Conservation (phyloP, 192 early-diverging fungal species). For the Ambispora gerdemannii region DNA sequence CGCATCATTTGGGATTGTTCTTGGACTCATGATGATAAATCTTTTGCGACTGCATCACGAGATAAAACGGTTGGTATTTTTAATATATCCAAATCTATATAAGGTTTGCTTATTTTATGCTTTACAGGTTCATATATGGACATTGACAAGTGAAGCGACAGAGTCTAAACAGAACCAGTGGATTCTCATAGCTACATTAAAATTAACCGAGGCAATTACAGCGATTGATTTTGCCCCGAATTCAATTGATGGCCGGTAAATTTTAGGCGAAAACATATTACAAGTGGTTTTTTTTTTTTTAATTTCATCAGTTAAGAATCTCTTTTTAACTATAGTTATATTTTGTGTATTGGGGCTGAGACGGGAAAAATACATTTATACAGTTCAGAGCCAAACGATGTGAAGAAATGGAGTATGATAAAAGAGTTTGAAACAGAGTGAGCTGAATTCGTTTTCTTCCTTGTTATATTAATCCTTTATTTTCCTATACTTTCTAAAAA, state of each 20-base stretch:
- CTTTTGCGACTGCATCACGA: constrained; percentile 90
- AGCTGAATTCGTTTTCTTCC: constrained; percentile 20
- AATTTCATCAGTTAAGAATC: constrained; percentile 3
- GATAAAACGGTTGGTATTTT: constrained; percentile 75
- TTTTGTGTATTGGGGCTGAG: constrained; percentile 81
- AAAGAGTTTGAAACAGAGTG: constrained; percentile 46
- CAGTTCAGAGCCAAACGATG: constrained; percentile 24
- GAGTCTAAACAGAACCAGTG: constrained; percentile 32
- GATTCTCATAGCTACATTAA: constrained; percentile 57
- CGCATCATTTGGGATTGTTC: constrained; percentile 91
- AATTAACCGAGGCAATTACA: constrained; percentile 79
- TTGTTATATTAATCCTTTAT: no score
- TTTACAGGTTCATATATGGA: constrained; percentile 72
- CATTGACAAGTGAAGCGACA: constrained; percentile 29
- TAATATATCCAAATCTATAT: background rate
- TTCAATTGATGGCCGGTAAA: constrained; percentile 36
- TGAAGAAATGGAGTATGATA: constrained; percentile 40
- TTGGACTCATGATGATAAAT: constrained; percentile 72
- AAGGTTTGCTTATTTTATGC: background rate
- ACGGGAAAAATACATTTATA: constrained; percentile 70
- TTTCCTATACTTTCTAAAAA: background rate
- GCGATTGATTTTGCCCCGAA: constrained; percentile 74
- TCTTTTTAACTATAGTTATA: constrained; percentile 42
- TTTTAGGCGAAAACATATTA: background rate
- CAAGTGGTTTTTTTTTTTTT: constrained; percentile 17